Evolutionary conservation across 768 basidiomycete genomes (phyloP).

Genomic region (Naganishia kalamii): DNA sequence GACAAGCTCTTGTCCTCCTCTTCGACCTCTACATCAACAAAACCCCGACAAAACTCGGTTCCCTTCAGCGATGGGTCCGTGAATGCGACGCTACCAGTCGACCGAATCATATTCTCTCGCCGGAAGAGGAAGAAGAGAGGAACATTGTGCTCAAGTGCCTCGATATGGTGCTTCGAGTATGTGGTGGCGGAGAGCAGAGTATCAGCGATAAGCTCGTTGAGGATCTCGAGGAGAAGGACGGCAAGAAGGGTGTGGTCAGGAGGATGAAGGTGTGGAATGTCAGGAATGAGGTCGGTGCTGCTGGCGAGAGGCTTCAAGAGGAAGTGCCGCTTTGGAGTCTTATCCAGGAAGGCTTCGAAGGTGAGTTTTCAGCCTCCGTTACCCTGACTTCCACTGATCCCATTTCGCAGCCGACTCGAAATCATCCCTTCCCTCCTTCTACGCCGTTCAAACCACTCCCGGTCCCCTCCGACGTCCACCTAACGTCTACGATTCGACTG

Average conservation of each 20-base stretch:
- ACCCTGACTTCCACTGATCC: not conserved
- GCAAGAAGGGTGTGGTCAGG: slow-evolving; percentile 27
- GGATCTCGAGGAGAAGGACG: slow-evolving; percentile 20
- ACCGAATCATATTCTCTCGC: slow-evolving; percentile 36
- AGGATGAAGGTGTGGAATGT: slow-evolving; percentile 36
- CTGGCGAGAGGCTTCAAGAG: slow-evolving; percentile 16
- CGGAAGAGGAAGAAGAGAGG: slow-evolving; percentile 47
- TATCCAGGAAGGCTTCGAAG: slow-evolving; percentile 29
- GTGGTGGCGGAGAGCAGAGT: slow-evolving; percentile 26
- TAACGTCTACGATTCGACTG: slow-evolving; percentile 54
- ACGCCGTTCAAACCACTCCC: slow-evolving; percentile 47
- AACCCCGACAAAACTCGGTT: slow-evolving; percentile 54
- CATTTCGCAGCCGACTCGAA: slow-evolving; percentile 1
- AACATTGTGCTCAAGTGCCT: slow-evolving; percentile 50
- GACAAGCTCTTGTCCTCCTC: slow-evolving; percentile 55
- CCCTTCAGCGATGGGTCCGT: slow-evolving; percentile 56
- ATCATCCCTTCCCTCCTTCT: slow-evolving; percentile 15
- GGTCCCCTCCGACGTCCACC: slow-evolving; percentile 55
- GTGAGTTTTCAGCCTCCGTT: not conserved
- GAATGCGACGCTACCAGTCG: slow-evolving; percentile 54
- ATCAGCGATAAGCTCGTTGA: slow-evolving; percentile 3
- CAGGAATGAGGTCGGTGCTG: slow-evolving; percentile 18
- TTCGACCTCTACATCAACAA: slow-evolving; percentile 53
- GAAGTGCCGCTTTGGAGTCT: slow-evolving; percentile 40
- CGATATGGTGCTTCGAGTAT: slow-evolving; percentile 53